Evolutionary conservation across 164 flowering plant genomes (phyloP), one percentile per base, ranked within the genome.

Genomic region (Kalanchoe fedtschenkoi): DNA sequence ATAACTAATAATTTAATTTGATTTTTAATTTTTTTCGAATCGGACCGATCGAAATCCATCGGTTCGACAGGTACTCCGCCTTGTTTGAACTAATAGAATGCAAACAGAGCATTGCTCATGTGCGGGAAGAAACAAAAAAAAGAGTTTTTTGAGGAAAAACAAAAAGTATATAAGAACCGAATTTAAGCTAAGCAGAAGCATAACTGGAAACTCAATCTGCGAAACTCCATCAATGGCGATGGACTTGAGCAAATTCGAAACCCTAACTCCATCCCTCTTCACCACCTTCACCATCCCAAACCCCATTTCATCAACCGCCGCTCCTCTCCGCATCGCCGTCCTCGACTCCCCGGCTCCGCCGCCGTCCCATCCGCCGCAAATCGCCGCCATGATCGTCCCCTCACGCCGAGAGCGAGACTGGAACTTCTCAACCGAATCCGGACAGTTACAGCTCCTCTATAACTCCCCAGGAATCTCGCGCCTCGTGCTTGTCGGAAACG

Each of bases 351-450:
- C 84, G 6, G 1, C 53, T 33, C 67, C 72, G 34, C 16, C 72
- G 47, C 30, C 56, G 28, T 24, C 29, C 19, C 32, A 51, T n/a
- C 60, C 81, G 0, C 77, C 78, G 17, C 64, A 17, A 63, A 68
- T 80, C 64, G 93, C 89, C 15, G 96, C 87, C 62, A 82, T 92
- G 80, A 57, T 86, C 60, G 91, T 89, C 68, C 98, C 98, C 8
- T 51, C 61, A 5, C 41, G 68, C 71, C 96, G 91, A 41, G 87
- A 89, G 63, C 22, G 72, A 62, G 96, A 89, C 72, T 92, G 98
- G 98, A 70, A 82, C 42, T 91, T 91, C 80, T 83, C 82, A 70
- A 85, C 96, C 4, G 72, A 80, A 55, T 57, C 75, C 4, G 98
- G 98, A 13, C 96, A 87, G 47, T 70, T 76, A 57, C 92, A 89